These are phyloP conservation scores for Colletotrichum tamarilloi DNA, from an alignment of 2,329 filamentous ascomycete genomes.

Conservation along the genomic window DNA sequence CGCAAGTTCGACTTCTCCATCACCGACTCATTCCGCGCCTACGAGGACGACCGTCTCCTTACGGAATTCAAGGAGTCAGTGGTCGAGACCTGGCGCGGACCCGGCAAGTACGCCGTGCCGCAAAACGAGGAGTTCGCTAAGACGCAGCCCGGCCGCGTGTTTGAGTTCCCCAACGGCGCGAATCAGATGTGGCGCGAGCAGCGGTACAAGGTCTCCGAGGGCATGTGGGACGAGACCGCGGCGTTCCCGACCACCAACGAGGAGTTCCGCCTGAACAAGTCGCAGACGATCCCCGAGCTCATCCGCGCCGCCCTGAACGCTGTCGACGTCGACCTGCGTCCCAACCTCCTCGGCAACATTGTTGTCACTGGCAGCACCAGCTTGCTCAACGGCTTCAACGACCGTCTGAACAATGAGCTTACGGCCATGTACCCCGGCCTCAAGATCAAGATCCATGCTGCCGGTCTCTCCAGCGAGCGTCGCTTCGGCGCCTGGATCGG, in stretches of 20 bases:
- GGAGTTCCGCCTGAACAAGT: constrained; percentile 66
- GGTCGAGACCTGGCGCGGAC: constrained; percentile 91
- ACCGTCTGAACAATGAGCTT: constrained; percentile 88
- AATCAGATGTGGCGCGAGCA: constrained; percentile 95
- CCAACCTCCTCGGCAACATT: constrained; percentile 86
- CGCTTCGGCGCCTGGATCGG: constrained; percentile 97
- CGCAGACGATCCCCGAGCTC: constrained; percentile 85
- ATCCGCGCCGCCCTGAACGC: constrained; percentile 81
- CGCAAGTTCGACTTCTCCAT: constrained; percentile 74
- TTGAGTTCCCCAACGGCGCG: constrained; percentile 96
- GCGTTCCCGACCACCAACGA: constrained; percentile 64
- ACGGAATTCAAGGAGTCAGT: constrained; percentile 98
- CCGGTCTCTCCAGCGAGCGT: constrained; percentile 86
- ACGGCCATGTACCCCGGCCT: constrained; percentile 84
- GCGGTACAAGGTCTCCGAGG: constrained; percentile 87
- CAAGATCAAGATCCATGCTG: constrained; percentile 88
- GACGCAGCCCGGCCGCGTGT: constrained; percentile 82
- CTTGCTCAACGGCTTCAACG: constrained; percentile 90
- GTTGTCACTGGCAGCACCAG: constrained; percentile 92
- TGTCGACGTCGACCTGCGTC: constrained; percentile 89
- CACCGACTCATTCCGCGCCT: constrained; percentile 77
- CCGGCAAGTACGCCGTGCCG: constrained; percentile 70
- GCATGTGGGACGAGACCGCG: constrained; percentile 88
- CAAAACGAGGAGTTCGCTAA: constrained; percentile 83
- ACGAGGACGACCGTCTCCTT: constrained; percentile 92